phyloP scores from a whole-genome alignment of 768 basidiomycete species.

The Lactifluus pinguis region DNA sequence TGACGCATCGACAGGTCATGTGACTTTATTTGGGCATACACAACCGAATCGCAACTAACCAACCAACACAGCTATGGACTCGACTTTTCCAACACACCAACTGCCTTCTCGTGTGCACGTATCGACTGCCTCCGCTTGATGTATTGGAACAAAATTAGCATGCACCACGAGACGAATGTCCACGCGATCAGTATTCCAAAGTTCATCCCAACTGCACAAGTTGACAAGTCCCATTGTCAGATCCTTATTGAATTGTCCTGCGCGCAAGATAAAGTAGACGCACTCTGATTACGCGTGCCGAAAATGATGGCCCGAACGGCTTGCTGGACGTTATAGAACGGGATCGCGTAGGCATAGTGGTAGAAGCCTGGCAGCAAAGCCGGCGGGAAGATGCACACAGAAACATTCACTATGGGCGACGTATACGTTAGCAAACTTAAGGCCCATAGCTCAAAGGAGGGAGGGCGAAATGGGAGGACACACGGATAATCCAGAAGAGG shows the following conservation, averaged over 20 bases:
- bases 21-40: not conserved
- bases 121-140: slow-evolving; percentile 21
- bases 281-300: slow-evolving; percentile 50
- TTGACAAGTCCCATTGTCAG: not conserved
- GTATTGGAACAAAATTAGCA: slow-evolving; percentile 45
- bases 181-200: slow-evolving; percentile 53
- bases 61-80: not conserved
- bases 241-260: not conserved
- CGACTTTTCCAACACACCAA: not conserved
- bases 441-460: not conserved
- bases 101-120: not conserved
- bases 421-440: not conserved
- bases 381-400: slow-evolving; percentile 49
- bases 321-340: slow-evolving; percentile 62
- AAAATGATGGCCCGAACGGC: slow-evolving; percentile 59
- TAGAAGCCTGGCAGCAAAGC: slow-evolving; percentile 48
- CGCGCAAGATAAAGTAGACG: slow-evolving; percentile 20
- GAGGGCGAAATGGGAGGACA: slow-evolving; percentile 13
- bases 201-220: slow-evolving; percentile 44
- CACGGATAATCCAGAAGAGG: slow-evolving; percentile 55
- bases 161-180: slow-evolving; percentile 45
- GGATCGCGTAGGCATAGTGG: slow-evolving; percentile 59
- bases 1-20: too few relatives aligned
- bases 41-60: not conserved
- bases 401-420: slow-evolving; percentile 40